phyloP scores from a whole-genome alignment of 768 basidiomycete species.

The Lentinula sp. region DNA sequence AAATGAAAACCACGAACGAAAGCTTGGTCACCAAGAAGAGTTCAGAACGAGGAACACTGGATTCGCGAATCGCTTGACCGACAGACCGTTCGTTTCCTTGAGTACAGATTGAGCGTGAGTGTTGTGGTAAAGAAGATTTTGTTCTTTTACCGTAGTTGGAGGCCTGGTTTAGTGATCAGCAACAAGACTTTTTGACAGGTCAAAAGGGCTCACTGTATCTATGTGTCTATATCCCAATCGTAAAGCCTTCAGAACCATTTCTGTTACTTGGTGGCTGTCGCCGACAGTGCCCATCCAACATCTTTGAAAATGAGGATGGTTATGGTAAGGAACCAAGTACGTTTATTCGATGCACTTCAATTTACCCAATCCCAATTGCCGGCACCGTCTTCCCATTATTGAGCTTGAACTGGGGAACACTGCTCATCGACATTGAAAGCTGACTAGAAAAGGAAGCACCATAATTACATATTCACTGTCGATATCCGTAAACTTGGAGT shows the following conservation, averaged over 20 bases:
- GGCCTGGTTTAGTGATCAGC: constrained; percentile 5
- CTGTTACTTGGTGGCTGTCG: constrained; percentile 17
- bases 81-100: constrained; percentile 29
- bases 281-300: constrained; percentile 26
- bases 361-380: constrained; percentile 23
- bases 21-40: constrained; percentile 38
- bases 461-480: not conserved
- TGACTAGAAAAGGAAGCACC: not conserved
- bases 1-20: constrained; percentile 15
- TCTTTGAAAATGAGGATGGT: constrained; percentile 8
- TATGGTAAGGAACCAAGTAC: not conserved
- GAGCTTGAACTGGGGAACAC: constrained; percentile 7
- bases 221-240: constrained; percentile 27
- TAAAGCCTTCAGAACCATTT: constrained; percentile 18
- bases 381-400: constrained; percentile 20
- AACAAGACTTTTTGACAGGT: not conserved
- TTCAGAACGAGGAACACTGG: constrained; percentile 31
- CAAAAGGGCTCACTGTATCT: constrained; percentile 19
- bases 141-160: constrained; percentile 6
- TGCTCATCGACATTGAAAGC: not conserved
- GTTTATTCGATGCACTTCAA: not conserved
- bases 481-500: not conserved
- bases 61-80: constrained; percentile 30
- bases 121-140: not conserved
- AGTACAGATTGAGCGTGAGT: not conserved